Conservation (phyloP, 306 rosid species). For the Corylus americana region DNA sequence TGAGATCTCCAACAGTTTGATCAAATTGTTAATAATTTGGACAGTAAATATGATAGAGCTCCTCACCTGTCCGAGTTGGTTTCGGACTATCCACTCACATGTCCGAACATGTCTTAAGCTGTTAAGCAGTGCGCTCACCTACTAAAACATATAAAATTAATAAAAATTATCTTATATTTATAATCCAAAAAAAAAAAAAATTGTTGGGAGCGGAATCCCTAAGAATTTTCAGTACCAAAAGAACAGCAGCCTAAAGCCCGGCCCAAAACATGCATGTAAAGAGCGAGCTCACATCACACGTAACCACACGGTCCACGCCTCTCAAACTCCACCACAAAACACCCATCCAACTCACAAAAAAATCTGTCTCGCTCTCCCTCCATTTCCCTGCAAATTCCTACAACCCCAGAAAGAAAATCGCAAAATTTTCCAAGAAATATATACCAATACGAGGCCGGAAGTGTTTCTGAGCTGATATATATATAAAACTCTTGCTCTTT, state of each 20-base stretch:
- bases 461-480: not conserved
- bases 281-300: constrained; percentile 23
- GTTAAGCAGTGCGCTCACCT: too few relatives aligned
- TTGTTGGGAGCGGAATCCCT: too few relatives aligned
- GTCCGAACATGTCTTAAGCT: too few relatives aligned
- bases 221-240: not conserved
- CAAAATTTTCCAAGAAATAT: not conserved
- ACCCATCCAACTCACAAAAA: constrained; percentile 20
- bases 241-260: not conserved
- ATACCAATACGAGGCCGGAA: constrained; percentile 4
- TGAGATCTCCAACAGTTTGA: too few relatives aligned
- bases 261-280: not conserved
- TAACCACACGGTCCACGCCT: constrained; percentile 17
- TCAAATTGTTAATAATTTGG: too few relatives aligned
- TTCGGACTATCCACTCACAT: too few relatives aligned
- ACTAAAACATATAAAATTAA: too few relatives aligned
- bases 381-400: constrained; percentile 3
- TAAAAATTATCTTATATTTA: too few relatives aligned
- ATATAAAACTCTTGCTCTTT: not conserved
- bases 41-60: too few relatives aligned
- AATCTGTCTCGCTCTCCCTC: not conserved
- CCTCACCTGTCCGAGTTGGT: too few relatives aligned
- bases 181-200: too few relatives aligned
- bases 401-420: not conserved
- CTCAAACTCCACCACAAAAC: constrained; percentile 39